Conservation (phyloP, 306 rosid species). For the Luffa acutangula region DNA sequence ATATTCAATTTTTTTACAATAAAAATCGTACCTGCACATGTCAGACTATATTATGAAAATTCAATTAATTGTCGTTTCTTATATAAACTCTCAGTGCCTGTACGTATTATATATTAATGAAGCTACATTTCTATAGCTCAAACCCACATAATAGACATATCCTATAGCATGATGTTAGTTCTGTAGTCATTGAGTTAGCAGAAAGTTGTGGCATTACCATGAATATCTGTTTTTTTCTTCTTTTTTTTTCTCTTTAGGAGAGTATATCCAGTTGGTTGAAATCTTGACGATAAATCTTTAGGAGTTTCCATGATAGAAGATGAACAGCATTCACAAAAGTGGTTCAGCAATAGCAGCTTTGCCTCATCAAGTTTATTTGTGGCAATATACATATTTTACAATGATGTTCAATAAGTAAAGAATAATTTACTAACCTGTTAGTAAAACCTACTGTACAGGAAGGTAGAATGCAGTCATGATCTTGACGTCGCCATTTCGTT, state of each 20-base stretch:
- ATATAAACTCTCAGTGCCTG: too few relatives aligned
- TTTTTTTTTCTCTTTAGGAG: background rate
- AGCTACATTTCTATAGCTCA: background rate
- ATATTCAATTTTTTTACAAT: too few relatives aligned
- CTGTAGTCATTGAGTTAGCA: background rate
- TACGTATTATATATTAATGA: too few relatives aligned
- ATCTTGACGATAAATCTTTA: background rate
- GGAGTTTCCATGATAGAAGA: background rate
- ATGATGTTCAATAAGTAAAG: background rate
- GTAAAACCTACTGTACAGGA: background rate
- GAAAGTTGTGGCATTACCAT: background rate
- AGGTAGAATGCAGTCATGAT: conserved; percentile 5
- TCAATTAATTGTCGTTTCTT: too few relatives aligned
- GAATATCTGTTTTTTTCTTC: background rate
- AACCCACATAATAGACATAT: background rate
- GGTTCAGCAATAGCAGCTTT: background rate
- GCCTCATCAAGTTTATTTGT: background rate
- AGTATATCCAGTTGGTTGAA: background rate
- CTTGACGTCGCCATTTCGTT: conserved; percentile 21
- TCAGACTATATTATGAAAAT: too few relatives aligned
- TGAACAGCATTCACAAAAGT: background rate
- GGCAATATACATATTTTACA: background rate
- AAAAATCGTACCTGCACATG: too few relatives aligned
- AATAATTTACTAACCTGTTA: background rate
- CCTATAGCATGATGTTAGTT: background rate